phyloP scores from a whole-genome alignment of 1,139 yeast species.

The Pichia sp. region DNA sequence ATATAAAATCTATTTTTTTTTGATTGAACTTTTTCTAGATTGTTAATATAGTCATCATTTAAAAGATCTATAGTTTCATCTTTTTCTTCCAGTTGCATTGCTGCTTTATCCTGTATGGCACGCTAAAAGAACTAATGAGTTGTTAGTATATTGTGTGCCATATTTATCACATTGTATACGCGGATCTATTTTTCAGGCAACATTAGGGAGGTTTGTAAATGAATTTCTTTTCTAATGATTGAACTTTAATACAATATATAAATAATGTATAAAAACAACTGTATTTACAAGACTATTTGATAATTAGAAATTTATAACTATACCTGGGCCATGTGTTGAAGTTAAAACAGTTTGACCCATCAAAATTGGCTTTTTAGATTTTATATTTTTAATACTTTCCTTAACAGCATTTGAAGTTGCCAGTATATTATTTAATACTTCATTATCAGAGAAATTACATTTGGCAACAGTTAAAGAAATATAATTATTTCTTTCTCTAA shows the following conservation, averaged over 20 bases:
- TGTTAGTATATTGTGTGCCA: too few relatives aligned
- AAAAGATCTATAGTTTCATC: neutral
- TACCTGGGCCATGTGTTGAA: constrained; percentile 76
- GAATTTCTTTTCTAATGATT: too few relatives aligned
- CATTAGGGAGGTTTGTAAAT: too few relatives aligned
- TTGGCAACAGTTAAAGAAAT: constrained; percentile 70
- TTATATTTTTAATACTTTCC: constrained; percentile 46
- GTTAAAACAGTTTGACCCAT: constrained; percentile 65
- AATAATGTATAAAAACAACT: neutral
- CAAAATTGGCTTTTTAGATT: constrained; percentile 60
- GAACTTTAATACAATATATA: neutral
- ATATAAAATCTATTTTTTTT: constrained; percentile 13
- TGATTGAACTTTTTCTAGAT: neutral
- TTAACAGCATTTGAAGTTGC: constrained; percentile 63
- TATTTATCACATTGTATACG: too few relatives aligned
- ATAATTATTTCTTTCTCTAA: constrained; percentile 60
- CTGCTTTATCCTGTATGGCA: too few relatives aligned
- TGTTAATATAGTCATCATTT: too few relatives aligned
- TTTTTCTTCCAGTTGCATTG: too few relatives aligned
- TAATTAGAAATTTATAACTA: constrained; percentile 53
- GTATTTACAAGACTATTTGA: constrained; percentile 6
- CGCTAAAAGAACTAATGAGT: too few relatives aligned
- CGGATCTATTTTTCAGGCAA: too few relatives aligned
- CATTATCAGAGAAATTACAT: constrained; percentile 70
- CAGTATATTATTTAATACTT: constrained; percentile 63